These are phyloP conservation scores for Trichoderma harzianum DNA, from an alignment of 2,329 filamentous ascomycete species.

Conservation along the genomic window DNA sequence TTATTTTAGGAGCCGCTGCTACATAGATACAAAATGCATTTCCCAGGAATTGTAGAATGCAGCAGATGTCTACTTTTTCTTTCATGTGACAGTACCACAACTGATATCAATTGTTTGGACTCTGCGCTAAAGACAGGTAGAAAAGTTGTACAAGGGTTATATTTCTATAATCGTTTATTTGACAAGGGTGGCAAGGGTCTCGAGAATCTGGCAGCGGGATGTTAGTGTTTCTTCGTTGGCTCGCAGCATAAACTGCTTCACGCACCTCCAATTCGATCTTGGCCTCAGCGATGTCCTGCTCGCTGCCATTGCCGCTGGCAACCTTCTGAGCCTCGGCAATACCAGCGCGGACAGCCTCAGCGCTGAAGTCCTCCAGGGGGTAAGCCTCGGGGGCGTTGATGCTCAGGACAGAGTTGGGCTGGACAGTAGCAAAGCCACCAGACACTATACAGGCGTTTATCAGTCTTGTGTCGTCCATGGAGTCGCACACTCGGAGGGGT, in stretches of 20 bases:
- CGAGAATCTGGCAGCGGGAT: slow-evolving; percentile 60
- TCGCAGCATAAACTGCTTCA: not conserved
- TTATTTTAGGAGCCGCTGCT: slow-evolving; percentile 8
- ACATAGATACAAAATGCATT: not conserved
- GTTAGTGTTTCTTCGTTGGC: not conserved
- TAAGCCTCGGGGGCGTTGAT: slow-evolving; percentile 98
- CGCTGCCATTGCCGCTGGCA: slow-evolving; percentile 82
- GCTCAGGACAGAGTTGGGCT: slow-evolving; percentile 91
- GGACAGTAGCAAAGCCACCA: slow-evolving; percentile 93
- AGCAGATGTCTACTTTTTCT: slow-evolving; percentile 14
- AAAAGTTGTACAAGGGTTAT: slow-evolving; percentile 41
- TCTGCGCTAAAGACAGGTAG: slow-evolving; percentile 34
- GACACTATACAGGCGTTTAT: slow-evolving; percentile 60
- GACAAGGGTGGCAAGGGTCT: slow-evolving; percentile 75
- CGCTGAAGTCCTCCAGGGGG: slow-evolving; percentile 92
- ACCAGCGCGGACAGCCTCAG: slow-evolving; percentile 83
- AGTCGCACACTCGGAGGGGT: slow-evolving; percentile 8
- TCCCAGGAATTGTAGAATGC: slow-evolving; percentile 11
- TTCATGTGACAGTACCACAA: slow-evolving; percentile 28
- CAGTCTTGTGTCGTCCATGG: not conserved
- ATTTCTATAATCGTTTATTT: slow-evolving; percentile 62
- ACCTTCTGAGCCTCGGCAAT: slow-evolving; percentile 96
- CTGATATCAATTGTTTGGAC: slow-evolving; percentile 37
- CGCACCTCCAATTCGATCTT: slow-evolving; percentile 96
- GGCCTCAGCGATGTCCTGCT: slow-evolving; percentile 96